phyloP scores from a whole-genome alignment of 805 yeast genomes.

The Ogataea methanolica region DNA sequence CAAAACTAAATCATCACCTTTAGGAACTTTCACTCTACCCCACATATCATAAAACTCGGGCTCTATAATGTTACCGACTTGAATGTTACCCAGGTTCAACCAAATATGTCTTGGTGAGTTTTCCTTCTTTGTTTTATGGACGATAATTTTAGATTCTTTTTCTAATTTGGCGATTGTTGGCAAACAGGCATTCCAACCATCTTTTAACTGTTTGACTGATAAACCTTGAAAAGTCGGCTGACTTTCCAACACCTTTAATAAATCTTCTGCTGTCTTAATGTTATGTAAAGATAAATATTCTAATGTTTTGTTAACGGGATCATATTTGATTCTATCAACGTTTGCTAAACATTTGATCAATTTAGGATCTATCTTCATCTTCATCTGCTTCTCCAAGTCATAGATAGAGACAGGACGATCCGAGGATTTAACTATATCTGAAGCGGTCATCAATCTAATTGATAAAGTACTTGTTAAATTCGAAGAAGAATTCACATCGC shows the following conservation, averaged over 20 bases:
- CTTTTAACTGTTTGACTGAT: conserved; percentile 69
- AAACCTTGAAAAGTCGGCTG: conserved; percentile 88
- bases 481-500: conserved; percentile 5
- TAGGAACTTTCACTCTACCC: conserved; percentile 76
- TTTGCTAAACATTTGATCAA: conserved; percentile 68
- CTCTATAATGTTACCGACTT: conserved; percentile 52
- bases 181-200: conserved; percentile 92
- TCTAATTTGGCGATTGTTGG: conserved; percentile 78
- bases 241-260: conserved; percentile 64
- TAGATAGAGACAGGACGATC: conserved; percentile 66
- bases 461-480: conserved; percentile 40
- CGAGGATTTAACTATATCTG: conserved; percentile 73
- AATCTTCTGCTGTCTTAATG: conserved; percentile 74
- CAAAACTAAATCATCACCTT: conserved; percentile 74
- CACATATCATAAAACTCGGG: conserved; percentile 80
- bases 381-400: conserved; percentile 64
- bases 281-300: conserved; percentile 89
- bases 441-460: conserved; percentile 85
- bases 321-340: conserved; percentile 72
- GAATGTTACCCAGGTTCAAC: conserved; percentile 71
- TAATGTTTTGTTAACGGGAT: conserved; percentile 56
- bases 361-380: conserved; percentile 54
- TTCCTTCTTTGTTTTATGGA: conserved; percentile 87
- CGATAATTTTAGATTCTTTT: conserved; percentile 69
- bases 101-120: conserved; percentile 89